Conservation (phyloP, 441 rosid genomes). For the Manihot esculenta region DNA sequence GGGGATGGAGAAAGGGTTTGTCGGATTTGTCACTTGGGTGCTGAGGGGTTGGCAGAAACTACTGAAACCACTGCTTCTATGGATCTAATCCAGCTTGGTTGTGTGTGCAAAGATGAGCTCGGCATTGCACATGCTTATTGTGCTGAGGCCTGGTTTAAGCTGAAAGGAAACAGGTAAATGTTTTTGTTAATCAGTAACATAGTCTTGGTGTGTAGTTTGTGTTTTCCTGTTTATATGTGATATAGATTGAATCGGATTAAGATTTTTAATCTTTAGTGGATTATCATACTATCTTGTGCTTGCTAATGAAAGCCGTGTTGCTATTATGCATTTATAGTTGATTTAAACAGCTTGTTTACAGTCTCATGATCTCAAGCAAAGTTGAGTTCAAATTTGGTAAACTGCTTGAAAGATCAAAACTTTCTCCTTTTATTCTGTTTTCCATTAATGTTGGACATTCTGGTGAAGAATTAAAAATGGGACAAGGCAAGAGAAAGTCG, state of each 20-base stretch:
- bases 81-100: slow-evolving; percentile 72
- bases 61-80: slow-evolving; percentile 14
- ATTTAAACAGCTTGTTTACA: neutral
- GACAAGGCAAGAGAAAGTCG: neutral
- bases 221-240: neutral
- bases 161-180: slow-evolving; percentile 82
- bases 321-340: neutral
- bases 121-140: slow-evolving; percentile 75
- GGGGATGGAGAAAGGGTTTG: slow-evolving; percentile 58
- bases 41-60: slow-evolving; percentile 47
- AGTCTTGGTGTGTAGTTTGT: neutral
- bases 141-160: slow-evolving; percentile 91
- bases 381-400: neutral
- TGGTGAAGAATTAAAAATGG: neutral
- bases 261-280: slow-evolving; percentile 2
- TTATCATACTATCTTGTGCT: neutral
- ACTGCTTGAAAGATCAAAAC: neutral
- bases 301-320: neutral
- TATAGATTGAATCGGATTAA: slow-evolving; percentile 7
- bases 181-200: slow-evolving; percentile 8
- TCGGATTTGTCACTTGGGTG: slow-evolving; percentile 77
- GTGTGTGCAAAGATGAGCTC: slow-evolving; percentile 89
- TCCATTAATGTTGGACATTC: neutral
- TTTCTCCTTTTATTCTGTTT: neutral
- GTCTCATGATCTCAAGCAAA: neutral